phyloP scores from a whole-genome alignment of 2,329 filamentous ascomycete species.

The Pyrenophora teres region DNA sequence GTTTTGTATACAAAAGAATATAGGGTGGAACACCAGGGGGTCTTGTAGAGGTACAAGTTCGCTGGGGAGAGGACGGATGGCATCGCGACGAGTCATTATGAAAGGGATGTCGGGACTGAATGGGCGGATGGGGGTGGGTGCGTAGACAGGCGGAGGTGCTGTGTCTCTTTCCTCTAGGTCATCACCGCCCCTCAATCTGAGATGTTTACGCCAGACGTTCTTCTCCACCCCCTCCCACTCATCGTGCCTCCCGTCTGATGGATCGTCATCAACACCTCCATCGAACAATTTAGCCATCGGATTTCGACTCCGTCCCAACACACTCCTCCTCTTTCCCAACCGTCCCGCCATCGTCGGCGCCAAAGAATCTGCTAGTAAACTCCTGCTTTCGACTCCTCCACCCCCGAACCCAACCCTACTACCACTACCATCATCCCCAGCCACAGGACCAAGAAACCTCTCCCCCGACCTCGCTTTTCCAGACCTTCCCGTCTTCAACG shows the following conservation, averaged over 20 bases:
- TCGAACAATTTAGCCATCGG: constrained; percentile 31
- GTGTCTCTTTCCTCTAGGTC: background rate
- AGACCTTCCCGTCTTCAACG: no score
- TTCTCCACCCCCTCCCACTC: background rate
- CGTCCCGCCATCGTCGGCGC: background rate
- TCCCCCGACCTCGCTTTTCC: background rate
- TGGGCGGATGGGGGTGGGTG: background rate
- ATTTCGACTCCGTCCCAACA: constrained; percentile 17
- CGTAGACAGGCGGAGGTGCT: background rate
- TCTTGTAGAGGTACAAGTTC: background rate
- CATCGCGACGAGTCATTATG: background rate
- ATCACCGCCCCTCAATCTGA: background rate
- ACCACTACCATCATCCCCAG: no score
- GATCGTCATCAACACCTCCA: constrained; percentile 4
- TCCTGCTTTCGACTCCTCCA: constrained; percentile 1
- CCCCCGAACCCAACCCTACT: background rate
- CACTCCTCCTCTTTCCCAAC: constrained; percentile 15
- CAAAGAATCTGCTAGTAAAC: background rate
- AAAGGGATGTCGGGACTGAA: constrained; percentile 1
- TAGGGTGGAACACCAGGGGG: no score
- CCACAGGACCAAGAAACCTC: no score
- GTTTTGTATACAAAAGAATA: no score
- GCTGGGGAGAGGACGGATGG: background rate
- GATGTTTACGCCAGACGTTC: background rate
- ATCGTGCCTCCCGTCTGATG: background rate